Conservation (phyloP, 1,284 basidiomycete species). For the Coniferiporia weirii region DNA sequence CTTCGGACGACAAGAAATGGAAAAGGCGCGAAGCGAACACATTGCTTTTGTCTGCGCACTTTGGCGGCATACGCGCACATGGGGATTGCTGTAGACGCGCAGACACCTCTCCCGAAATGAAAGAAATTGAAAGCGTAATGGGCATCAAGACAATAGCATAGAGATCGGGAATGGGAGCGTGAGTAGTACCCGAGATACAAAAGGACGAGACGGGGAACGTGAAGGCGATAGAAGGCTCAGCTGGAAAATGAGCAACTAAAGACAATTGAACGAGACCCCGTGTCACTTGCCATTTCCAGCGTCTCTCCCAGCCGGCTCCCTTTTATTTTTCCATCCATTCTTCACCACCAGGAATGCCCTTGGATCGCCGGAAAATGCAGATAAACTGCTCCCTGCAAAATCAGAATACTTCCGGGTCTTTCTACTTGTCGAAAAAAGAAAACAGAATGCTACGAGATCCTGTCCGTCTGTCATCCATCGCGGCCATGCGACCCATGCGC, state of each 20-base stretch:
- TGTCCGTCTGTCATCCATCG: too few relatives aligned
- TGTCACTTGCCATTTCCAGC: not conserved
- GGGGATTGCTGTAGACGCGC: not conserved
- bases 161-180: not conserved
- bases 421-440: too few relatives aligned
- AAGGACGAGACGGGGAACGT: not conserved
- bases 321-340: too few relatives aligned
- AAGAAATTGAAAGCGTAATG: not conserved
- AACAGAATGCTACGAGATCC: too few relatives aligned
- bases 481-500: too few relatives aligned
- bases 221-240: not conserved
- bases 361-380: not conserved
- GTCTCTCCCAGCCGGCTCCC: not conserved
- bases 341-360: too few relatives aligned
- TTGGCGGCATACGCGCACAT: not conserved
- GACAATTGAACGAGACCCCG: not conserved
- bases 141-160: not conserved
- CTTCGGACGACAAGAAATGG: not conserved
- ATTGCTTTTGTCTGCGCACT: constrained; percentile 2
- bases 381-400: not conserved
- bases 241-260: not conserved
- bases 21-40: not conserved
- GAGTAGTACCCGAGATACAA: not conserved
- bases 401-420: too few relatives aligned
- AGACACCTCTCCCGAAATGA: not conserved